Evolutionary conservation across 2,329 filamentous ascomycete genomes (phyloP).

Genomic region (Aspergillus tubingensis): DNA sequence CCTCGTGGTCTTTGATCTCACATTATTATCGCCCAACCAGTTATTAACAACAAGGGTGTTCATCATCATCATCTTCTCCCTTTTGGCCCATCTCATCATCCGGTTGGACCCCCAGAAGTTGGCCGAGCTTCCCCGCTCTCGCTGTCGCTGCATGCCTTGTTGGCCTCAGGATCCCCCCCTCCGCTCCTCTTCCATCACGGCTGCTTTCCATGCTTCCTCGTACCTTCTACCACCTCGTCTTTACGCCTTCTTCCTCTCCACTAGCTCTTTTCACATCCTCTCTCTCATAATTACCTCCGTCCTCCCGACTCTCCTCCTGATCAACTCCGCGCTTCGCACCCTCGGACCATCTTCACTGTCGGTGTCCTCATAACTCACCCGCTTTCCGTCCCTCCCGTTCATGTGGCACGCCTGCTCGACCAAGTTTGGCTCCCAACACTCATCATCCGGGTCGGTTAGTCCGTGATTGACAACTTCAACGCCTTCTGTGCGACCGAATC

Average conservation of each 20-base stretch:
- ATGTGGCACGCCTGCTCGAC: constrained; percentile 22
- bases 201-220: background rate
- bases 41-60: background rate
- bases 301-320: background rate
- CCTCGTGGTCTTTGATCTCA: background rate
- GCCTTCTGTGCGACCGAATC: background rate
- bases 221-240: background rate
- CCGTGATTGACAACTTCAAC: background rate
- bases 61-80: background rate
- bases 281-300: background rate
- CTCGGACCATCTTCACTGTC: background rate
- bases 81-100: background rate
- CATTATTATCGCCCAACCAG: background rate
- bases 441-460: background rate
- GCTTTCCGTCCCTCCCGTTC: constrained; percentile 21
- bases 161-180: constrained; percentile 12
- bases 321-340: background rate
- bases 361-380: constrained; percentile 12
- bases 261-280: background rate
- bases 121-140: constrained; percentile 19
- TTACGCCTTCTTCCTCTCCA: background rate
- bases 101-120: constrained; percentile 1
- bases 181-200: background rate
- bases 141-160: constrained; percentile 11
- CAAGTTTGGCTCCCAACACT: constrained; percentile 1